phyloP scores from a whole-genome alignment of 805 yeast genomes.

The Candida bentonensis region DNA sequence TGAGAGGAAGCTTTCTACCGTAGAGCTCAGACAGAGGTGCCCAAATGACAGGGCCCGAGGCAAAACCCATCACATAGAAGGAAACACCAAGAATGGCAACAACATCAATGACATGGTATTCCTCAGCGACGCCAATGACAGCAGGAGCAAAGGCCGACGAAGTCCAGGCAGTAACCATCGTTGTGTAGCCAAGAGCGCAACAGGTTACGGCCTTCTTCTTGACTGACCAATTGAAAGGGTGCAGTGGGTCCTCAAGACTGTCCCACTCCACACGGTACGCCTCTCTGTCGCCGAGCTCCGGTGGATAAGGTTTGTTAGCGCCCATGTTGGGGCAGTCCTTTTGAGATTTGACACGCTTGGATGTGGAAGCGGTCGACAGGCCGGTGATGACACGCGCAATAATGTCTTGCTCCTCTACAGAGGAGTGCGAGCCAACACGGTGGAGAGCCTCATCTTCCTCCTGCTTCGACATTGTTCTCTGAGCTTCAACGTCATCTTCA shows the following conservation, averaged over 20 bases:
- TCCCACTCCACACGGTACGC: constrained; percentile 7
- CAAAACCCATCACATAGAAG: constrained; percentile 82
- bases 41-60: constrained; percentile 83
- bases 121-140: constrained; percentile 30
- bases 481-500: not conserved
- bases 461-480: not conserved
- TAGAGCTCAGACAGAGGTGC: constrained; percentile 38
- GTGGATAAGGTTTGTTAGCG: constrained; percentile 5
- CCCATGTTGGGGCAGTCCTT: constrained; percentile 4
- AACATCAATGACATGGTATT: constrained; percentile 47
- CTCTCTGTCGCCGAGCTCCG: constrained; percentile 4
- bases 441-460: not conserved
- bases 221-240: constrained; percentile 8
- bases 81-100: constrained; percentile 70
- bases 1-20: constrained; percentile 41
- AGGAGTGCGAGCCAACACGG: not conserved
- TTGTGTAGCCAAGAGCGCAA: constrained; percentile 31
- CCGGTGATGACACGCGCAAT: not conserved
- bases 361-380: not conserved
- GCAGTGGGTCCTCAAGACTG: constrained; percentile 4
- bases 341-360: not conserved
- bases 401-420: not conserved
- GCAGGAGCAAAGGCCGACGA: constrained; percentile 73
- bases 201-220: constrained; percentile 32
- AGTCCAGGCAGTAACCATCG: constrained; percentile 52